Percentiles rank a stretch among this genome's conserved stretches.
phyloP scores from a whole-genome alignment of 495 filamentous ascomycete species.

The Rusavskia elegans region DNA sequence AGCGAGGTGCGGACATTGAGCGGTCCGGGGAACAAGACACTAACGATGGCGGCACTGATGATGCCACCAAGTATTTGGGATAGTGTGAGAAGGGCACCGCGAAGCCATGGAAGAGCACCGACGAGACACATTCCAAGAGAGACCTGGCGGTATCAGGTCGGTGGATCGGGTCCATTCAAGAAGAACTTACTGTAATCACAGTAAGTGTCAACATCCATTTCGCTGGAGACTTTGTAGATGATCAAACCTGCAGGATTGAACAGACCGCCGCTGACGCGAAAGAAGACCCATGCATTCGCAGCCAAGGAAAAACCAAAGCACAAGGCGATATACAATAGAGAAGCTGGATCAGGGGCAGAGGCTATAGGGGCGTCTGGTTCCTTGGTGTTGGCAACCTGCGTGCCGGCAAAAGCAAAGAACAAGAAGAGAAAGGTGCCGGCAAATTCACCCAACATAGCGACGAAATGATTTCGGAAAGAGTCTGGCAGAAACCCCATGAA shows the following conservation, averaged over 20 bases:
- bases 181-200: not conserved
- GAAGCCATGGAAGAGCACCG: constrained; percentile 33
- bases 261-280: constrained; percentile 44
- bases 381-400: constrained; percentile 34
- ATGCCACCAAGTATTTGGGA: constrained; percentile 45
- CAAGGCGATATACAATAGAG: constrained; percentile 36
- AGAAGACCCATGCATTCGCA: constrained; percentile 55
- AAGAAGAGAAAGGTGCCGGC: constrained; percentile 73
- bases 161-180: not conserved
- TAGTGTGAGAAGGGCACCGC: constrained; percentile 33
- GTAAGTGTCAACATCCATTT: not conserved
- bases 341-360: constrained; percentile 4
- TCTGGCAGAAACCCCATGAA: not conserved
- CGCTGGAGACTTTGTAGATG: not conserved
- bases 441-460: constrained; percentile 54
- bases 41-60: constrained; percentile 34
- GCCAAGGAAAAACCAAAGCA: constrained; percentile 46
- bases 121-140: constrained; percentile 32
- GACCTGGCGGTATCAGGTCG: constrained; percentile 10
- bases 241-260: constrained; percentile 48
- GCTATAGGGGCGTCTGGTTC: not conserved
- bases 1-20: constrained; percentile 31
- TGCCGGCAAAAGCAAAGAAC: constrained; percentile 65
- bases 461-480: constrained; percentile 21
- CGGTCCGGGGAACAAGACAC: constrained; percentile 32